phyloP scores from a whole-genome alignment of 2,329 filamentous ascomycete genomes.

The Fusarium sp. region DNA sequence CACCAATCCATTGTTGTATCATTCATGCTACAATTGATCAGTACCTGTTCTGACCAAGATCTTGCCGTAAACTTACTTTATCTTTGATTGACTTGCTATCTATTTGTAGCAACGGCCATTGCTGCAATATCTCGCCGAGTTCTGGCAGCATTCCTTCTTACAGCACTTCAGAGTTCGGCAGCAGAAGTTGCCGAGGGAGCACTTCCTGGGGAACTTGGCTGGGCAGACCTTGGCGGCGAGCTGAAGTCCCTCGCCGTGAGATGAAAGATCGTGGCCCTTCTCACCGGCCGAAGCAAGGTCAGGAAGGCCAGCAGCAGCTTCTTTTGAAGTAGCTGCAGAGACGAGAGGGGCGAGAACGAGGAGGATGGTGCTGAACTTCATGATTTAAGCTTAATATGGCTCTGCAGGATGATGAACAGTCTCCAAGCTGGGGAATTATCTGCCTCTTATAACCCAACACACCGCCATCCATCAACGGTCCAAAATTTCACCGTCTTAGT shows the following conservation, averaged over 20 bases:
- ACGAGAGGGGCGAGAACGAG: conserved; percentile 13
- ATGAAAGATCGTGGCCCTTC: conserved; percentile 1
- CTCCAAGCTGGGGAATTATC: accelerated
- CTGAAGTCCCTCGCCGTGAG: not conserved
- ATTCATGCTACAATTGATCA: not conserved
- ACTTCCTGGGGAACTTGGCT: conserved; percentile 22
- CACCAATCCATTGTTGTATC: too few relatives aligned
- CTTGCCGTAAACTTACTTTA: not conserved
- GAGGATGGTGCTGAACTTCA: conserved; percentile 11
- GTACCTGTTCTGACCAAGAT: accelerated
- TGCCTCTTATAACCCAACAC: conserved; percentile 1
- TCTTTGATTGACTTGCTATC: accelerated
- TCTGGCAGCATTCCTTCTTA: conserved; percentile 22
- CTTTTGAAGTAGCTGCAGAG: conserved; percentile 1
- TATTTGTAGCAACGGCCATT: conserved; percentile 21
- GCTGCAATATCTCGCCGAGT: conserved; percentile 17
- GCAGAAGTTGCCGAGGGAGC: conserved; percentile 15
- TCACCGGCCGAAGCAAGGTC: conserved; percentile 10
- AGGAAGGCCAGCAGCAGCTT: conserved; percentile 8
- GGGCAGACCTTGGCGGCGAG: conserved; percentile 13
- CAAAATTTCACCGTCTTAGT: conserved; percentile 8
- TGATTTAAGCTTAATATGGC: not conserved
- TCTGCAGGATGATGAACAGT: not conserved
- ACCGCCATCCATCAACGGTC: not conserved
- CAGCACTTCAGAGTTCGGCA: conserved; percentile 26